Evolutionary conservation across 805 yeast genomes (phyloP).

Genomic region (Lipomyces orientalis): DNA sequence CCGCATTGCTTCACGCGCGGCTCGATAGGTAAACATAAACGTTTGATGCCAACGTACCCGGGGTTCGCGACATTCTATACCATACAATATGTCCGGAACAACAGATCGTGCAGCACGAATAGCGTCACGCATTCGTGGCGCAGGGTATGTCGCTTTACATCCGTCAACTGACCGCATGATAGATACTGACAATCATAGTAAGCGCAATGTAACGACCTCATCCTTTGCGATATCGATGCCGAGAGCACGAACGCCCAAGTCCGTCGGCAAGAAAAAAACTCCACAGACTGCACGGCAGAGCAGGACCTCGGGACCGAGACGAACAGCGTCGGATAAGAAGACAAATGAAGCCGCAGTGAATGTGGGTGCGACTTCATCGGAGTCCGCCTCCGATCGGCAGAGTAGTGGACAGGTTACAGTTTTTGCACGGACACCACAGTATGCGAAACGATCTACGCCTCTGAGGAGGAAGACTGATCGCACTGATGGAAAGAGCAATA

Average conservation of each 20-base stretch:
- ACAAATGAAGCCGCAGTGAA: neutral
- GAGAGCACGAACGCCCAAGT: slow-evolving; percentile 14
- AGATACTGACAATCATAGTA: slow-evolving; percentile 9
- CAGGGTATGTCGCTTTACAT: slow-evolving; percentile 13
- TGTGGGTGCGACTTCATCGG: neutral
- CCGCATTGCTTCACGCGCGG: no score
- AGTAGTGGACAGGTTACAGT: neutral
- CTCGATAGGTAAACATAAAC: no score
- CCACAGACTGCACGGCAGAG: slow-evolving; percentile 8
- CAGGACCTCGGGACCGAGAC: neutral
- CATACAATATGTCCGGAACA: neutral
- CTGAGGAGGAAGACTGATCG: neutral
- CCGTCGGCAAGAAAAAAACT: slow-evolving; percentile 5
- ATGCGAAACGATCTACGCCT: neutral
- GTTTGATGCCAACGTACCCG: no score
- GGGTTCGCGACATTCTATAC: neutral
- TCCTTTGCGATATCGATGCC: slow-evolving; percentile 20
- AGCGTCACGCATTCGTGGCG: slow-evolving; percentile 23
- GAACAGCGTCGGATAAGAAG: neutral
- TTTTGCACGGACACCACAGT: slow-evolving; percentile 1
- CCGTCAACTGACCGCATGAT: neutral
- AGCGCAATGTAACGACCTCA: slow-evolving; percentile 17
- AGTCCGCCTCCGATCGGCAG: neutral
- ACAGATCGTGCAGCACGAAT: slow-evolving; percentile 9
- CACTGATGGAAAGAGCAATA: neutral